Conservation (phyloP, 2,329 filamentous ascomycete species). For the Sphaerulina musiva region DNA sequence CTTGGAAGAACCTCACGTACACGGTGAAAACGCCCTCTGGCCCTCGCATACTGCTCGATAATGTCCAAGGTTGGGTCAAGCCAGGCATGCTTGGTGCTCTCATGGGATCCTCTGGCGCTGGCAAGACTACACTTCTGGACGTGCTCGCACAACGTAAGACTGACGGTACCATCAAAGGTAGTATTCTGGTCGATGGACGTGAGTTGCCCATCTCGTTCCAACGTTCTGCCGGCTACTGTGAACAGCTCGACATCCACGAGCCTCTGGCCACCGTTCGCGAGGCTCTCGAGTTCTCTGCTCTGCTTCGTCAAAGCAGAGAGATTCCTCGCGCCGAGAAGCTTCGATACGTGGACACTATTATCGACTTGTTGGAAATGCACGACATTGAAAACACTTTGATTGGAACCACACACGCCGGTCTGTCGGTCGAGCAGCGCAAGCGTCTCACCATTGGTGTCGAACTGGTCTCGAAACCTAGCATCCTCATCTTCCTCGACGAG, state of each 20-base stretch:
- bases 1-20: constrained; percentile 82
- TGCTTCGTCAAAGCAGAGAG: constrained; percentile 55
- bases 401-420: constrained; percentile 52
- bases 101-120: constrained; percentile 67
- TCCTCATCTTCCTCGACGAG: constrained; percentile 61
- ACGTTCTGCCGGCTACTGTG: constrained; percentile 48
- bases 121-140: constrained; percentile 38
- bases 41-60: constrained; percentile 47
- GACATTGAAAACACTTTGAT: constrained; percentile 60
- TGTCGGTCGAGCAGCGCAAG: constrained; percentile 50
- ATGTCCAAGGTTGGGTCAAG: constrained; percentile 65
- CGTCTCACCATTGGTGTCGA: constrained; percentile 53
- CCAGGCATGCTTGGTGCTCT: constrained; percentile 71
- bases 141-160: constrained; percentile 41
- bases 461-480: constrained; percentile 51
- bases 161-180: constrained; percentile 41
- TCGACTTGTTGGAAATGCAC: constrained; percentile 58
- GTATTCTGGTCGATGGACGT: constrained; percentile 42
- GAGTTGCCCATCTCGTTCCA: constrained; percentile 43
- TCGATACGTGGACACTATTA: constrained; percentile 61
- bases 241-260: constrained; percentile 64
- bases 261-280: constrained; percentile 61
- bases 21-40: constrained; percentile 51
- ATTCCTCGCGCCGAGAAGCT: constrained; percentile 57
- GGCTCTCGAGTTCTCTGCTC: constrained; percentile 59